Base-by-base conservation (phyloP, 257 asterid genomes). In the Solanum sitiens region DNA sequence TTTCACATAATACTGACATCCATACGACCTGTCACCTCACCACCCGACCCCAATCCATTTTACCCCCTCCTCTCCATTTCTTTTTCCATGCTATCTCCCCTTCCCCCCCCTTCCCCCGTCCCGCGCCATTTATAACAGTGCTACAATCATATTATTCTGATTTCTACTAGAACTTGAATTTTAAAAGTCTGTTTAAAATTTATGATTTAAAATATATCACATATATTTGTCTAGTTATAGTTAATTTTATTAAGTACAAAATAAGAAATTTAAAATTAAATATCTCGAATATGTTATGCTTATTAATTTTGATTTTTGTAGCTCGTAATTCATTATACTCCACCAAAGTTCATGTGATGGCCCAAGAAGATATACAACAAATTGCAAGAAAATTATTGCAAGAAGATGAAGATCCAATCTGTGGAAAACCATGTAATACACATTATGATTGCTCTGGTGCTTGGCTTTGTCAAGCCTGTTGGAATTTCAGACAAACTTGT, bases 271-370 rank as follows among this genome's bases (percentile, higher is more conserved):
- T 10, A 4, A 65, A 67, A 3, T 5, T 25, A 67, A 12, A 25
- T 25, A 0, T 67, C 32, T 25, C 20, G 1, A 25, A 67, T 27
- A 67, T 10, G 37, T 67, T 20, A 9, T 18, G 6, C 35, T 72
- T 72, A 37, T 25, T 2, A 39, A 39, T 21, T 39, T 74, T 21
- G 32, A 39, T 21, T 74, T 73, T 74, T 76, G n/a, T 14, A 73
- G 80, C 30, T 73, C 80, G 35, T 30, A 30, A 30, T 72, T 72
- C 79, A 72, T 16, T 72, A 2, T 16, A 18, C 15, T 72, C 79
- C 59, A 6, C 83, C 18, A 75, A 75, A 75, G 7, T n/a, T 75
- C 83, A 40, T 76, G 84, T 76, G 84, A 42, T 76, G 83, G 83
- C 83, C 37, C 61, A 76, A 76, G 83, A 74, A 37, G 47, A 37